phyloP scores from a whole-genome alignment of 2,329 filamentous ascomycete genomes.

The Thielaviopsis cerberus region DNA sequence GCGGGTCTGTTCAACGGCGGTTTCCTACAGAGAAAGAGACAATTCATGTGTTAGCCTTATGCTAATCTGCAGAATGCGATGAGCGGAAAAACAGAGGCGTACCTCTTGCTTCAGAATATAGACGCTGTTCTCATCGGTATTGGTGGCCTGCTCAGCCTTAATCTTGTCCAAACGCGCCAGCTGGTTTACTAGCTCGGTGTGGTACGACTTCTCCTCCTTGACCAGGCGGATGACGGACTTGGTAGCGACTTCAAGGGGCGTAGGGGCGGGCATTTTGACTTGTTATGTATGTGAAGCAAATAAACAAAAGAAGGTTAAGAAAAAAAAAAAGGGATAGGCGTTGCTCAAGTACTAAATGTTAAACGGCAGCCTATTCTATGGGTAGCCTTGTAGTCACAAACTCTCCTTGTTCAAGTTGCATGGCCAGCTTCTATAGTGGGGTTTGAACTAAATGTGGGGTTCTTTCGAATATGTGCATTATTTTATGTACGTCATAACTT shows the following conservation, averaged over 20 bases:
- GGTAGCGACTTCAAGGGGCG: slow-evolving; percentile 60
- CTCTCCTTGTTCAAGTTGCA: neutral
- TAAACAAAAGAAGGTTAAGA: neutral
- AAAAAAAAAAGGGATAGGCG: neutral
- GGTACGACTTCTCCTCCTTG: slow-evolving; percentile 82
- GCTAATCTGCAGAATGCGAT: neutral
- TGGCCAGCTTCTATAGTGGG: neutral
- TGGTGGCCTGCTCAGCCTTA: slow-evolving; percentile 27
- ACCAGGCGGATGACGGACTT: slow-evolving; percentile 64
- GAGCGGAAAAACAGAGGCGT: slow-evolving; percentile 15
- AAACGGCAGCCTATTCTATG: neutral
- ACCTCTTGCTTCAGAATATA: slow-evolving; percentile 80
- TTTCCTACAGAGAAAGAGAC: slow-evolving; percentile 40
- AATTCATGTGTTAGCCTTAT: slow-evolving; percentile 5
- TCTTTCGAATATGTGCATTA: too few species aligned
- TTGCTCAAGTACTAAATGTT: neutral
- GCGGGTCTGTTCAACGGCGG: slow-evolving; percentile 68
- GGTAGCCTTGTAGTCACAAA: neutral
- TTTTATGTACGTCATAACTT: too few species aligned
- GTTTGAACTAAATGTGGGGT: neutral
- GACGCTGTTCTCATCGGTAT: slow-evolving; percentile 51
- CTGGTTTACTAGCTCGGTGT: slow-evolving; percentile 65
- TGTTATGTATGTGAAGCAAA: neutral
- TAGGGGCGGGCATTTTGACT: slow-evolving; percentile 52
- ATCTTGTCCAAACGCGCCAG: slow-evolving; percentile 48